Base-by-base conservation (phyloP, 1,284 basidiomycete species). In the Moesziomyces globuligerus region DNA sequence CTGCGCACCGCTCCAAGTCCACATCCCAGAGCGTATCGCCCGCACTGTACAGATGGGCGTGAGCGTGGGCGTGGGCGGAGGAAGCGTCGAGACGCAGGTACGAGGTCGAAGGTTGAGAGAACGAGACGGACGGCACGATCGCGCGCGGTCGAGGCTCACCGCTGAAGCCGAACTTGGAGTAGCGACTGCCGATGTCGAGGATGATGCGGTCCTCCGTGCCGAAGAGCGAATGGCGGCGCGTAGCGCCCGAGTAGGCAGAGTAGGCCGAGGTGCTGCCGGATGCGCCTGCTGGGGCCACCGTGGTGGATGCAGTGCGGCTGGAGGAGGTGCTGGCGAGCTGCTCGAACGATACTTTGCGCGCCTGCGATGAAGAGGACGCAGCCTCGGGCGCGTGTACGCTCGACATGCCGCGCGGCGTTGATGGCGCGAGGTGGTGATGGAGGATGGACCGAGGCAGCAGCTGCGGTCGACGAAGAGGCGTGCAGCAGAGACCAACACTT, bases 61-160 rank as follows among this genome's bases (percentile, higher is more conserved):
- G 26, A 5, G 32, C 1, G 5, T 43, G 24, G 23, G 53, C n/a
- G 10, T 21, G 26, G 8, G 32, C 1, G 5, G 50, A 43, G 7
- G 38, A 39, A 3, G 38, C 26, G 40, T 48, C 45, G 36, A 66
- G 49, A 7, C 53, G 48, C 10, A 64, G 57, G 26, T 53, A 61
- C 10, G 60, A 74, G 2, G 66, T 61, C 1, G 60, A 61, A 3
- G 62, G 62, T 29, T 58, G 62, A 3, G 56, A 42, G 40, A 58
- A 58, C 79, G 75, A 75, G 42, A 87, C 87, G 74, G 81, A 79
- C 4, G 62, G 54, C 3, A 81, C 37, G 24, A 80, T 50, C 21
- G 53, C 68, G 18, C 77, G 73, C 8, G 79, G 79, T n/a, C 69
- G 66, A 10, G 74, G 62, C 40, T 81, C 79, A 17, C 76, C 78